Base-by-base conservation (phyloP, 2,329 filamentous ascomycete genomes). In the Fusarium foetens region DNA sequence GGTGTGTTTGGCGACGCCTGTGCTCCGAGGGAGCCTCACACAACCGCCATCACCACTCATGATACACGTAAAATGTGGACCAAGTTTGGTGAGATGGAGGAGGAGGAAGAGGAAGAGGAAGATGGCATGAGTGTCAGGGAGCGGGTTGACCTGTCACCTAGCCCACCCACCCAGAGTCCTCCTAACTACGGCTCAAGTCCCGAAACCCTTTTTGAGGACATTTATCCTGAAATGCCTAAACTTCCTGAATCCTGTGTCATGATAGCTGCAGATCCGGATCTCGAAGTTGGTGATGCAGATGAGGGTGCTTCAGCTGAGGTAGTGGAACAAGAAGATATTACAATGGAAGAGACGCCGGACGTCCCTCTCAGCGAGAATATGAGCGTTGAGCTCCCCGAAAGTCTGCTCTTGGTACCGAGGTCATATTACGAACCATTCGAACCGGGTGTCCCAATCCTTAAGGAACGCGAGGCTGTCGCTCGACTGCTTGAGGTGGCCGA, bases 361-460 rank as follows among this genome's bases (percentile, higher is more conserved):
- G n/a, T 41, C 25, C 43, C 54, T 13, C 25, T 51, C 21, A 70
- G 61, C 29, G 55, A 21, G 13, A 53, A 57, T 6, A n/a, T 78
- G 27, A 68, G 54, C 23, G 75, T 81, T 29, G 75, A 77, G n/a
- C 35, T 81, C 4, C 79, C 78, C 1, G 75, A 74, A 39, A 75
- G 68, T 25, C 72, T 75, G 6, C 61, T 81, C 6, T 39, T 79
- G 23, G 64, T 73, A 4, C 80, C 80, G 1, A 73, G 69, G 17
- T 81, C 79, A 8, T 73, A 63, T 49, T 81, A 79, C 58, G 76
- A 81, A 19, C 78, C 78, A 1, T 81, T 81, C 25, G 76, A 80
- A 4, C 65, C 76, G 4, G 76, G 65, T 7, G 66, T 70, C 1
- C 75, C 77, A 4, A 54, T 75, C 8, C 52, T 76, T 17, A 57